Evolutionary conservation across 2,329 filamentous ascomycete genomes (phyloP).

Genomic region (Paradendryphiella salina): DNA sequence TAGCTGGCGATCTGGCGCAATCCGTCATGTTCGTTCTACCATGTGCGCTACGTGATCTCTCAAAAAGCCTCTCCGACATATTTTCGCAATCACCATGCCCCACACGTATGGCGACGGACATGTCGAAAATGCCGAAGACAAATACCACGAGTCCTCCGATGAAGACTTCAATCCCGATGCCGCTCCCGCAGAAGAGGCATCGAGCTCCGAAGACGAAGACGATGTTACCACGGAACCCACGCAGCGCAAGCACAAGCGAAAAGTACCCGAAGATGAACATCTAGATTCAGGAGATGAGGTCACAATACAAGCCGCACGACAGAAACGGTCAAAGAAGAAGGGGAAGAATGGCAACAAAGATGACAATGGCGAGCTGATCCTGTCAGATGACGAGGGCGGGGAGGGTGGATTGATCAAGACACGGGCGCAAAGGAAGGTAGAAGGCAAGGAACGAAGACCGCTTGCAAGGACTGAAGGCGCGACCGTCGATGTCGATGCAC

Average conservation of each 20-base stretch:
- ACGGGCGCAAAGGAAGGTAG: slow-evolving; percentile 67
- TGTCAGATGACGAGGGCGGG: slow-evolving; percentile 52
- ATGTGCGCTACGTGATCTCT: slow-evolving; percentile 11
- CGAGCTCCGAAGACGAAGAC: slow-evolving; percentile 54
- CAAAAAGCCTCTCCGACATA: slow-evolving; percentile 1
- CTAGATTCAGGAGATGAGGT: slow-evolving; percentile 69
- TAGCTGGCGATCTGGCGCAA: slow-evolving; percentile 26
- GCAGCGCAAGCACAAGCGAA: slow-evolving; percentile 39
- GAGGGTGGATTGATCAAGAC: slow-evolving; percentile 71
- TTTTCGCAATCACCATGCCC: slow-evolving; percentile 27
- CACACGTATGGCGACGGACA: slow-evolving; percentile 37
- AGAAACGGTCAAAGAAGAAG: slow-evolving; percentile 54
- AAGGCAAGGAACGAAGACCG: slow-evolving; percentile 63
- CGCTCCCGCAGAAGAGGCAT: slow-evolving; percentile 54
- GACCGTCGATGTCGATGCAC: slow-evolving; percentile 70
- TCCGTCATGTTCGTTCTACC: not conserved
- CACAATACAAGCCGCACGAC: slow-evolving; percentile 63
- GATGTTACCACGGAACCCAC: slow-evolving; percentile 28
- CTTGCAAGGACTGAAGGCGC: slow-evolving; percentile 60
- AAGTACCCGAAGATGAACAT: slow-evolving; percentile 34
- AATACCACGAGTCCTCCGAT: slow-evolving; percentile 67
- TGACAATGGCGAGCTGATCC: slow-evolving; percentile 27
- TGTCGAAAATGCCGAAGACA: slow-evolving; percentile 41
- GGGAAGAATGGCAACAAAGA: slow-evolving; percentile 31
- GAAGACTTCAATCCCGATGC: slow-evolving; percentile 75